phyloP scores from a whole-genome alignment of 2,329 filamentous ascomycete genomes.

The Karstenula rhodostoma region DNA sequence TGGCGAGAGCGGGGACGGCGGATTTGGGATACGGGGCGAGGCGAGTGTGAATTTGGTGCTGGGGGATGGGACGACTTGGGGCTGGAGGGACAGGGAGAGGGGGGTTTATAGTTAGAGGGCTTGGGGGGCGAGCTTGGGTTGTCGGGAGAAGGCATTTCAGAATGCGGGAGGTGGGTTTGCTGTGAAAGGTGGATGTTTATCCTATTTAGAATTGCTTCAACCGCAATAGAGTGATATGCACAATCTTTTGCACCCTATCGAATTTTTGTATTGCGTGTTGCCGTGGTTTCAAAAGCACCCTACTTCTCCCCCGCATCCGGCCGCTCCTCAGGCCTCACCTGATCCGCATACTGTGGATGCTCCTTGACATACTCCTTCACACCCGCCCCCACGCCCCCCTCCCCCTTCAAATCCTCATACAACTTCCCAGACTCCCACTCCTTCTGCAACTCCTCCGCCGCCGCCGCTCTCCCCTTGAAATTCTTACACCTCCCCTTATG shows the following conservation, averaged over 20 bases:
- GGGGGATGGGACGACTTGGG: slow-evolving; percentile 4
- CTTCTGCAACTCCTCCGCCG: neutral
- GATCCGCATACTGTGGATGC: neutral
- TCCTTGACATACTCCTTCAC: neutral
- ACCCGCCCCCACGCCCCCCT: neutral
- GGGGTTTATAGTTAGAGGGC: slow-evolving; percentile 5
- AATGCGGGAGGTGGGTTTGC: neutral
- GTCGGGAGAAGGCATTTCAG: slow-evolving; percentile 1
- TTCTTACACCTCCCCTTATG: neutral
- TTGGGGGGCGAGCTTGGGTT: neutral
- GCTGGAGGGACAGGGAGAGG: slow-evolving; percentile 3
- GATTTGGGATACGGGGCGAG: slow-evolving; percentile 3
- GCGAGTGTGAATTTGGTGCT: neutral
- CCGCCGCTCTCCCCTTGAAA: neutral
- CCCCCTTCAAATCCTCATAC: neutral
- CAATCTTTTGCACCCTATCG: too few species aligned
- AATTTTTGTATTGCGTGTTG: neutral
- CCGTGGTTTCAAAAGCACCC: neutral
- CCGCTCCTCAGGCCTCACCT: neutral
- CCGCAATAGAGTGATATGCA: too few species aligned
- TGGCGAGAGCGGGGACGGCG: neutral
- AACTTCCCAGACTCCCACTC: neutral
- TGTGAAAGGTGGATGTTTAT: neutral
- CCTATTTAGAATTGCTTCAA: too few species aligned
- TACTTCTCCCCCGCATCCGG: neutral